Conservation (phyloP, 176 grass and related monocot genomes). For the Rhynchospora pubera region DNA sequence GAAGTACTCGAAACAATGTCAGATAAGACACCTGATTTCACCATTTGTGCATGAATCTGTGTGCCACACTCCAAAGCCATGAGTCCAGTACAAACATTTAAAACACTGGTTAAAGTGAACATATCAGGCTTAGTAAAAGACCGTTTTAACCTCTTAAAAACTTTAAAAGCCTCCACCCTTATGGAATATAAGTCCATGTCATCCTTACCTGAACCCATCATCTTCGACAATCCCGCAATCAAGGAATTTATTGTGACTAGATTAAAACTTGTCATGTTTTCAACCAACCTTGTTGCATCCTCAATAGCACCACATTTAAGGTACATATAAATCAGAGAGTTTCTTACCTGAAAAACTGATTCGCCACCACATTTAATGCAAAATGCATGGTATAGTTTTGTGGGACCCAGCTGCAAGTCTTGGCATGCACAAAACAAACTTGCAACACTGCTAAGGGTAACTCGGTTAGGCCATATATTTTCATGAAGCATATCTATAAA, state of each 20-base stretch:
- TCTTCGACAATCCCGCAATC: slow-evolving; percentile 62
- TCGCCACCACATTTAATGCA: slow-evolving; percentile 61
- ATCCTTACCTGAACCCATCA: slow-evolving; percentile 64
- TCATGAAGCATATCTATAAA: slow-evolving; percentile 63
- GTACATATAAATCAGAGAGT: slow-evolving; percentile 73
- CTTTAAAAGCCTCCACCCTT: slow-evolving; percentile 54
- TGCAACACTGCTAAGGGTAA: slow-evolving; percentile 59
- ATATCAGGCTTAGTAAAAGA: slow-evolving; percentile 54
- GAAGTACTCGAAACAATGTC: slow-evolving; percentile 76
- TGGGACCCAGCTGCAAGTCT: slow-evolving; percentile 48
- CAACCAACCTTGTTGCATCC: slow-evolving; percentile 55
- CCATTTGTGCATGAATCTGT: slow-evolving; percentile 66
- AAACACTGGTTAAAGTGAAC: slow-evolving; percentile 73
- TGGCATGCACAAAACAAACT: slow-evolving; percentile 50
- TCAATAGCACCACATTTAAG: slow-evolving; percentile 49
- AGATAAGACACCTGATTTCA: slow-evolving; percentile 64
- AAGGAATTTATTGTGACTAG: slow-evolving; percentile 72
- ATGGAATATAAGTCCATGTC: slow-evolving; percentile 41
- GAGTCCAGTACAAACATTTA: slow-evolving; percentile 62
- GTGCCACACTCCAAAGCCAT: slow-evolving; percentile 70
- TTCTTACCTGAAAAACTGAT: slow-evolving; percentile 47
- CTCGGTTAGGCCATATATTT: slow-evolving; percentile 49
- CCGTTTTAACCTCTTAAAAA: slow-evolving; percentile 51
- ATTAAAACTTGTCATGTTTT: slow-evolving; percentile 41
- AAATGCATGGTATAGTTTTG: slow-evolving; percentile 60